phyloP scores from a whole-genome alignment of 768 basidiomycete species.

The Termitomyces sp. region DNA sequence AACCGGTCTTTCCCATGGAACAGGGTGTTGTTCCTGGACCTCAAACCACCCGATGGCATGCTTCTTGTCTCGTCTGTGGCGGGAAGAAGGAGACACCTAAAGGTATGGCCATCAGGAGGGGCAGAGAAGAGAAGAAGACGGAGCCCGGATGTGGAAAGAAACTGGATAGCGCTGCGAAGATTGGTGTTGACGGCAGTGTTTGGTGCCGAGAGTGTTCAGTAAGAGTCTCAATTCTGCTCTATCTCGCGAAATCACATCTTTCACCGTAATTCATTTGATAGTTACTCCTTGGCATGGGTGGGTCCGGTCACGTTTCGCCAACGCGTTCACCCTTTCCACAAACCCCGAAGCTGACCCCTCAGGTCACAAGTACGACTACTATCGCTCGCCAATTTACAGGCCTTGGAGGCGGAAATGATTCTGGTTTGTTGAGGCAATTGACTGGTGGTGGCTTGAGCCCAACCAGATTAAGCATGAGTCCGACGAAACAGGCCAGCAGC shows the following conservation, averaged over 20 bases:
- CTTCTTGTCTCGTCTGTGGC: conserved; percentile 73
- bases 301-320: conserved; percentile 49
- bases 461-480: conserved; percentile 61
- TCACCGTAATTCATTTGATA: conserved; percentile 18
- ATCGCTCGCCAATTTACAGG: conserved; percentile 75
- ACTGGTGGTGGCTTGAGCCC: conserved; percentile 67
- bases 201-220: conserved; percentile 88
- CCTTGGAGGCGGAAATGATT: conserved; percentile 35
- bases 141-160: conserved; percentile 80
- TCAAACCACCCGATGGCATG: conserved; percentile 78
- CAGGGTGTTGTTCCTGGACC: conserved; percentile 83
- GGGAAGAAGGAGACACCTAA: conserved; percentile 52
- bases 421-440: conserved; percentile 45
- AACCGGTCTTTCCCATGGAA: conserved; percentile 77
- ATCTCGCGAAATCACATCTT: not conserved
- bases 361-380: conserved; percentile 66
- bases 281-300: conserved; percentile 51
- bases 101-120: conserved; percentile 28
- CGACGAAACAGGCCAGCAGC: conserved; percentile 64
- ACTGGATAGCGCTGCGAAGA: conserved; percentile 78
- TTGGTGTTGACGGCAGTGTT: conserved; percentile 59
- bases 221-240: conserved; percentile 18
- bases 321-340: conserved; percentile 41
- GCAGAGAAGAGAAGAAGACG: conserved; percentile 42
- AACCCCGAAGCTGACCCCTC: conserved; percentile 38